Evolutionary conservation across 768 basidiomycete genomes (phyloP), one percentile per base, ranked within the genome.

Genomic region (Clitopilus hobsonii): DNA sequence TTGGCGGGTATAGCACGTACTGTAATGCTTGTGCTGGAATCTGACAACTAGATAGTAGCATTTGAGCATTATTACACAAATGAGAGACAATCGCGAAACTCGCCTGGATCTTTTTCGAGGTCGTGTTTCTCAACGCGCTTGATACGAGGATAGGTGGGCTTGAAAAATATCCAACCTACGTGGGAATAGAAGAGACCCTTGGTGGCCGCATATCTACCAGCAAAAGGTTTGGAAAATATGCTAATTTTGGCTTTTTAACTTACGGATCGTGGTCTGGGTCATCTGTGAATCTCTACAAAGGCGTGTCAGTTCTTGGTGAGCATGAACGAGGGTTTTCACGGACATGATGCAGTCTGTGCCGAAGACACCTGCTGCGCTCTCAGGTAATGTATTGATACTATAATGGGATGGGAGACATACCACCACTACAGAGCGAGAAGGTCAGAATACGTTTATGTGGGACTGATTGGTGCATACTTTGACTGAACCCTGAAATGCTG

Each of bases 101-200:
- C 50, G 88, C 89, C 84, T 38, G 83, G 81, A 65, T 91, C 90
- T 23, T 69, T 69, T 25, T 87, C 82, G 10, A 91, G 74, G 61
- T 93, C 89, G 14, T 79, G 79, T 51, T 78, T 73, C 55, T 91
- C 88, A 27, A 92, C 80, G 7, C 82, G 65, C 36, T 76, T 72
- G 72, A 91, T 71, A 20, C 81, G 74, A 25, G 78, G 72, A 63
- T 91, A 91, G 1, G 63, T 77, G 1, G 88, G 83, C 66, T 89
- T 89, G 72, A 74, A 84, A 67, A 92, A 91, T 61, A 91, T 91
- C 90, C 91, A 93, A 1, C 90, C 91, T 74, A 91, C 81, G 60
- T 91, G 90, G 5, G 88, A 86, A 63, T 82, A 90, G 51, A 87
- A 76, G 1, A 93, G 67, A 0, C 91, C 90, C 24, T 78, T 75